Evolutionary conservation across 768 basidiomycete species (phyloP), one percentile per base, ranked within the genome.

Genomic region (Suillus subalutaceus): DNA sequence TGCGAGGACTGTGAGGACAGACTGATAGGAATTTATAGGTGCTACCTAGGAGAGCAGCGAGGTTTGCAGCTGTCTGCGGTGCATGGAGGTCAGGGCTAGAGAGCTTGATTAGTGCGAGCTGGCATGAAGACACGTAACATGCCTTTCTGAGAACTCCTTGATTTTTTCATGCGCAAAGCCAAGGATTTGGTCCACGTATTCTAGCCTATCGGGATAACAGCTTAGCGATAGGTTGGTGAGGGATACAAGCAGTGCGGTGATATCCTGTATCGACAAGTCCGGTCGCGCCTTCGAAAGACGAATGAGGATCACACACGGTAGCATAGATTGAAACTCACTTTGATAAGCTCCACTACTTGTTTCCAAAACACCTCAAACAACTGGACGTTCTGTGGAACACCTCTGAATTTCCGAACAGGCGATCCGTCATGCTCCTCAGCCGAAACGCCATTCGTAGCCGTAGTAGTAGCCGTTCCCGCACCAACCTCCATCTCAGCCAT

Each of bases 291-390:
- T 73, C 4, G 26, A 57, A 56, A 38, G 13, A 38, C 40, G 41
- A 55, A 48, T 75, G 30, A 70, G 66, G 23, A 55, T 59, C 38
- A 1, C 38, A 26, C 37, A 65, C 18, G 0, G 16, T 16, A 40
- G 53, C 16, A 13, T 40, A 38, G 18, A 16, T 30, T 37, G 16
- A 53, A 23, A 74, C 85, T 23, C 70, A 94, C 96, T 87, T 96
- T 97, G 83, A 99, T 96, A 35, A 99, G 87, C 75, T 97, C 92
- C 13, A 99, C 96, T 6, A 99, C 94, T 76, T 99, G 97, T 69
- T 92, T 90, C 97, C 97, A 99, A 76, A 99, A 99, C 13, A 99
- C 96, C 75, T 99, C 97, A 68, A 99, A 99, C 62, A 99, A 79
- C 73, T 91, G 93, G 30, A 97, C 97, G 69, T 98, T 86, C 75